Evolutionary conservation across 208 protist species (phyloP).

Genomic region (Leishmania gerbilli): DNA sequence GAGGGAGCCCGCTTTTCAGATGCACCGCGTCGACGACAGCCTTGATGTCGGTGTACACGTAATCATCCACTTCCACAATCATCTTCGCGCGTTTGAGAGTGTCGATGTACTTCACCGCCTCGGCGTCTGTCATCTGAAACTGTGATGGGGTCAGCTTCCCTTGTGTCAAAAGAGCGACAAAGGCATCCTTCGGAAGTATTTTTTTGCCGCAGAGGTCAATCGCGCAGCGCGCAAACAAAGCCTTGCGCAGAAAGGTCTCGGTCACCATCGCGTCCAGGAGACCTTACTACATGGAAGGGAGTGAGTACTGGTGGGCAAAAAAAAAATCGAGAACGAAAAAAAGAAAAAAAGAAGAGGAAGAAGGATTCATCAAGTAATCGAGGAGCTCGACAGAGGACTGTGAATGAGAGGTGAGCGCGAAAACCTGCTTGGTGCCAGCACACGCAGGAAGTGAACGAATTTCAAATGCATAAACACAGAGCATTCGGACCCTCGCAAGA

Average conservation of each 20-base stretch:
- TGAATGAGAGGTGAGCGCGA: neutral
- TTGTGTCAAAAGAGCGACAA: slow-evolving; percentile 44
- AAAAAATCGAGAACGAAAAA: neutral
- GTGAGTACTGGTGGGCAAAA: neutral
- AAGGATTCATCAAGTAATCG: slow-evolving; percentile 1
- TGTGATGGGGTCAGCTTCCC: slow-evolving; percentile 31
- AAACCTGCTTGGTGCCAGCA: neutral
- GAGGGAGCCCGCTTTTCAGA: slow-evolving; percentile 45
- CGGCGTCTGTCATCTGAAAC: slow-evolving; percentile 47
- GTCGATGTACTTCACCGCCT: slow-evolving; percentile 48
- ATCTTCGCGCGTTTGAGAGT: slow-evolving; percentile 36
- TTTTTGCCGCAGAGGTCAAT: slow-evolving; percentile 30
- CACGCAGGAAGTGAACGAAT: neutral
- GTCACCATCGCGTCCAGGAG: neutral
- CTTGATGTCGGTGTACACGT: slow-evolving; percentile 42
- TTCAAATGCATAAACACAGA: neutral
- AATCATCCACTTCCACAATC: slow-evolving; percentile 37
- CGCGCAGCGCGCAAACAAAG: slow-evolving; percentile 23
- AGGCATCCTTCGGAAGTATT: slow-evolving; percentile 29
- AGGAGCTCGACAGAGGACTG: neutral
- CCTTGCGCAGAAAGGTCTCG: slow-evolving; percentile 22
- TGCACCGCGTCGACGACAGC: slow-evolving; percentile 66
- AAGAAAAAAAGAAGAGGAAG: neutral
- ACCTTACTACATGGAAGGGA: neutral
- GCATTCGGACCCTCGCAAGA: neutral